Base-by-base conservation (phyloP, 768 basidiomycete species). In the Tricholoma flavovirens region DNA sequence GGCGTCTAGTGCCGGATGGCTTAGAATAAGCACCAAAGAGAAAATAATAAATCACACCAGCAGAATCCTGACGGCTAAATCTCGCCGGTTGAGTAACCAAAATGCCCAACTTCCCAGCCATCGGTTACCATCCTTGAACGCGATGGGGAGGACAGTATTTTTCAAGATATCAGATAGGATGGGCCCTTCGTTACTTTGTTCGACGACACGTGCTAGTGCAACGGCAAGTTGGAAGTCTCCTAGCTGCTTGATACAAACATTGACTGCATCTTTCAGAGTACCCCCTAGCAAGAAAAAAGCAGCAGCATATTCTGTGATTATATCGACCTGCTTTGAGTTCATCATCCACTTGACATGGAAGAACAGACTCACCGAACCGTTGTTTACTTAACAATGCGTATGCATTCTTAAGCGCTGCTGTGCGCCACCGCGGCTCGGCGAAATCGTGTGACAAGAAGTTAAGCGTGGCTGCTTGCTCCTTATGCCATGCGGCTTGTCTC, bases 61-160 rank as follows among this genome's bases (percentile, higher is more conserved):
- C 17, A 99, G 77, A 29, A 96, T 84, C 49, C 91, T 82, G n/a
- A 97, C 92, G 3, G 93, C 87, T 14, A 97, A 67, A 73, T 98
- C 95, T 51, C 90, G 77, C 43, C 93, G 77, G 58, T 87, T 85
- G n/a, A 98, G 76, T 54, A 91, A 72, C 95, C 97, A 98, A 70
- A 96, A 96, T 2, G 90, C 92, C 97, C 95, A 99, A 58, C 90
- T 93, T 19, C 84, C 90, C 11, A 98, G 73, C 89, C 92, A 98
- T 38, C 96, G 78, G 67, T 98, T 95, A 1, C 95, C 97, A 43
- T 87, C 80, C 51, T 76, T 75, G 69, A 98, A 93, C 0, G 96
- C 95, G 8, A 79, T 78, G 2, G 95, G 95, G 6, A 98, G 72
- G 9, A 98, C 87, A 0, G 80, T 84, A 49, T 78, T 78, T n/a